phyloP scores from a whole-genome alignment of 495 filamentous ascomycete genomes.

The Penicillium goetzii region DNA sequence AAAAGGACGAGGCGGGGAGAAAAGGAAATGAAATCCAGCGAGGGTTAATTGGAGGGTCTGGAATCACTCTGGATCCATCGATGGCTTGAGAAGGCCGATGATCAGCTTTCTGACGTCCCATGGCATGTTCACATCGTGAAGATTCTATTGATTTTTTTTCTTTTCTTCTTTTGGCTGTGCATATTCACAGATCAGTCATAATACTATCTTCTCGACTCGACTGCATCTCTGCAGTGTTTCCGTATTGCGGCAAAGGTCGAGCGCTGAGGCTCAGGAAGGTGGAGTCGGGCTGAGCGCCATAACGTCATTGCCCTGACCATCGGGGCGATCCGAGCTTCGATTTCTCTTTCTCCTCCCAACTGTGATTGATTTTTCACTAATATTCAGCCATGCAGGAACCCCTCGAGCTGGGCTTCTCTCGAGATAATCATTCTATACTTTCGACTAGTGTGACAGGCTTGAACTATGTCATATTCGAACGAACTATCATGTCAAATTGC shows the following conservation, averaged over 20 bases:
- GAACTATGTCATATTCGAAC: not conserved
- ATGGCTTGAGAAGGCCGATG: not conserved
- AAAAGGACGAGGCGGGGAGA: not conserved
- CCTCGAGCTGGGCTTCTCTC: too few species aligned
- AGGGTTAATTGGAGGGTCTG: not conserved
- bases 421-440: not conserved
- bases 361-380: not conserved
- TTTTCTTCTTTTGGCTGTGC: not conserved
- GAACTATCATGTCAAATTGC: not conserved
- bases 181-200: not conserved
- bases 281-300: constrained; percentile 18
- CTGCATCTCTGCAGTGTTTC: not conserved
- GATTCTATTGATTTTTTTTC: not conserved
- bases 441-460: not conserved
- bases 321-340: constrained; percentile 26
- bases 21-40: not conserved
- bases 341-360: not conserved
- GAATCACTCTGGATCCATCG: constrained; percentile 9
- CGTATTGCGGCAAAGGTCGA: not conserved
- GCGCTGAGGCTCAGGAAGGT: constrained; percentile 28
- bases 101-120: constrained; percentile 3
- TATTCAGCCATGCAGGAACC: not conserved
- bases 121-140: not conserved
- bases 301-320: constrained; percentile 25
- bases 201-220: not conserved